phyloP scores from a whole-genome alignment of 2,329 filamentous ascomycete genomes.

The Ophiostoma perfectum region DNA sequence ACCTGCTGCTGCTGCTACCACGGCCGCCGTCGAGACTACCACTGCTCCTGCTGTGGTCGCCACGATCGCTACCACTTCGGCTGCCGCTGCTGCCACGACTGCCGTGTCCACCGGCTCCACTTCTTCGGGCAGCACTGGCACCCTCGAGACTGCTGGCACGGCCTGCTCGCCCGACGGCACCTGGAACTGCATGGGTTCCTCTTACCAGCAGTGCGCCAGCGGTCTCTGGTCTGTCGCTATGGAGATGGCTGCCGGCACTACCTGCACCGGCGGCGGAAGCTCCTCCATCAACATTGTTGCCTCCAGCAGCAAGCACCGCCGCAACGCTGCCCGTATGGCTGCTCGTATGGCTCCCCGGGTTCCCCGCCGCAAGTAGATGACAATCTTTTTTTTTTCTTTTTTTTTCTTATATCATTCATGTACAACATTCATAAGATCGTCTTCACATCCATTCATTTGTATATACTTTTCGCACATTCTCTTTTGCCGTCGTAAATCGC shows the following conservation, averaged over 20 bases:
- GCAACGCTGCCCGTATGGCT: slow-evolving; percentile 17
- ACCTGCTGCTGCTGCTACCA: neutral
- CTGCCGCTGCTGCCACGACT: neutral
- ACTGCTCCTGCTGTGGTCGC: neutral
- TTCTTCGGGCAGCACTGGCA: slow-evolving; percentile 21
- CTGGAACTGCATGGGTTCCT: slow-evolving; percentile 47
- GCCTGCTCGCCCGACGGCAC: slow-evolving; percentile 44
- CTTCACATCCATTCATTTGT: neutral
- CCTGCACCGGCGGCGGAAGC: slow-evolving; percentile 38
- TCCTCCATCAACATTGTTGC: slow-evolving; percentile 28
- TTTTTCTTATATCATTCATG: neutral
- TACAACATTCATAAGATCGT: neutral
- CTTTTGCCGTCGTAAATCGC: neutral
- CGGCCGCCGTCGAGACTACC: neutral
- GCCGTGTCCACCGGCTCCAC: slow-evolving; percentile 21
- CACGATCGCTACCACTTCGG: slow-evolving; percentile 26
- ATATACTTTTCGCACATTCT: slow-evolving; percentile 3
- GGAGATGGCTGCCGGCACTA: slow-evolving; percentile 42
- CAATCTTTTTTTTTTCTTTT: neutral
- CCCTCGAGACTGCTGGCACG: slow-evolving; percentile 37
- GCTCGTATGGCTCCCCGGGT: neutral
- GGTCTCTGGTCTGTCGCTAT: slow-evolving; percentile 42
- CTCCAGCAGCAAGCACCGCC: slow-evolving; percentile 28
- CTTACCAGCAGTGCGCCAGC: slow-evolving; percentile 49
- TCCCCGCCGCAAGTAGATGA: neutral